These are phyloP conservation scores for Ambrosia hybrid DNA, from an alignment of 140 eudicot genomes.

Conservation along the genomic window DNA sequence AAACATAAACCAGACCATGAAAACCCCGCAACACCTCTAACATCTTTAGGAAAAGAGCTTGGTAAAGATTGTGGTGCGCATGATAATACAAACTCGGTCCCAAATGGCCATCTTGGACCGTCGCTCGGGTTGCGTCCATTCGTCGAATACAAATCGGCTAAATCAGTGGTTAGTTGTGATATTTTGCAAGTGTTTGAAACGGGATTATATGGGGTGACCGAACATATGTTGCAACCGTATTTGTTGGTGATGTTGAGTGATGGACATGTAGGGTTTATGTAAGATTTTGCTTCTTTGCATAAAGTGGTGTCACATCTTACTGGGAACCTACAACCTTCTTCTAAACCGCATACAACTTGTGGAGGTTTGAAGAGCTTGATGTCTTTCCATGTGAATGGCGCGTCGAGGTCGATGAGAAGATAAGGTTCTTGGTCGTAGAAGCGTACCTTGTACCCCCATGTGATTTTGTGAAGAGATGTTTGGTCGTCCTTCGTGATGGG, in stretches of 20 bases:
- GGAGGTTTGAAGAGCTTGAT: background rate
- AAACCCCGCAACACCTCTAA: slow-evolving; percentile 20
- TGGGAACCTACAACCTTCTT: background rate
- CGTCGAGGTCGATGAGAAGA: background rate
- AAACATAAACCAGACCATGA: slow-evolving; percentile 35
- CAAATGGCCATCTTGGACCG: slow-evolving; percentile 1
- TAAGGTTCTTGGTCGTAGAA: background rate
- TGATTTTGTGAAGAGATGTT: slow-evolving; percentile 4
- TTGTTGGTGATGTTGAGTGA: slow-evolving; percentile 10
- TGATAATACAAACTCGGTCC: slow-evolving; percentile 6
- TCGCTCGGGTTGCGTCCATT: slow-evolving; percentile 9
- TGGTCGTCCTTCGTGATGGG: background rate
- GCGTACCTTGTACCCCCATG: background rate
- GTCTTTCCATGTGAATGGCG: background rate
- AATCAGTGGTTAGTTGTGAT: slow-evolving; percentile 5
- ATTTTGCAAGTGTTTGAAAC: background rate
- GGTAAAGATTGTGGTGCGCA: slow-evolving; percentile 41
- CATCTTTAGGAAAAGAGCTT: slow-evolving; percentile 24
- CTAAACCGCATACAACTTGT: background rate
- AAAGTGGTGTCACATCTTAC: background rate
- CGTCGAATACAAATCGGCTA: background rate
- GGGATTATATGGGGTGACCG: slow-evolving; percentile 15
- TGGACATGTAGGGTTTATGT: background rate
- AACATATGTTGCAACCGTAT: background rate
- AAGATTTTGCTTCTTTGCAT: background rate